Evolutionary conservation across 805 yeast species (phyloP), one percentile per base, ranked within the genome.

Genomic region (Clavispora fructus): DNA sequence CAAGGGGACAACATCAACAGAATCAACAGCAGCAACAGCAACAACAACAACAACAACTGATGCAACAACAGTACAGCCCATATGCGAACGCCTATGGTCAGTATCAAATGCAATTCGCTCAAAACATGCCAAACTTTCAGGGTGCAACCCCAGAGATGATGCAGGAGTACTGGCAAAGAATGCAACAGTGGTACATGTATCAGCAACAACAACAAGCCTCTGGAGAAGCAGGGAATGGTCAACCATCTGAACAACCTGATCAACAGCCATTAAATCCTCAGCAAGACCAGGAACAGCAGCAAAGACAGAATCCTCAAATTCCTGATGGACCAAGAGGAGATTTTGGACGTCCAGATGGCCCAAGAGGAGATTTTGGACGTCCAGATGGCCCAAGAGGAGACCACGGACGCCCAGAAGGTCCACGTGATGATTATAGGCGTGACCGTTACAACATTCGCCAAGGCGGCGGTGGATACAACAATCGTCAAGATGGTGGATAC

Each of bases 1-100:
- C 92, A 56, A 77, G 92, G 65, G 83, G 83, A 54, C 84, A 79
- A 63, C 88, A 83, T 46, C 74, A 69, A 44, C 74, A 63, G 51
- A 59, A 60, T 42, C 73, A 65, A 45, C 43, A 43, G 35, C 49
- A 46, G 28, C 53, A 54, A 43, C 58, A 55, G 45, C 58, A 55
- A 11, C 59, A 51, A 19, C 62, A 51, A 30, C 57, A 53, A 35
- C 60, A 56, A 39, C 62, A 62, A 52, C 60, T 61, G 50, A 33
- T 33, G 25, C 64, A 60, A 45, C 69, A 64, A 44, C 61, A 61
- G 49, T 57, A 58, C 65, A 54, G 51, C 56, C 63, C 58, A 27
- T 63, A 62, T 35, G 61, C 60, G 3, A 57, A 52, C 13, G 53
- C 56, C 8, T 64, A 63, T 42, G 56, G 56, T 26, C 56, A 52